phyloP scores from a whole-genome alignment of 106 monocot genomes.

The Platanthera zijinensis region DNA sequence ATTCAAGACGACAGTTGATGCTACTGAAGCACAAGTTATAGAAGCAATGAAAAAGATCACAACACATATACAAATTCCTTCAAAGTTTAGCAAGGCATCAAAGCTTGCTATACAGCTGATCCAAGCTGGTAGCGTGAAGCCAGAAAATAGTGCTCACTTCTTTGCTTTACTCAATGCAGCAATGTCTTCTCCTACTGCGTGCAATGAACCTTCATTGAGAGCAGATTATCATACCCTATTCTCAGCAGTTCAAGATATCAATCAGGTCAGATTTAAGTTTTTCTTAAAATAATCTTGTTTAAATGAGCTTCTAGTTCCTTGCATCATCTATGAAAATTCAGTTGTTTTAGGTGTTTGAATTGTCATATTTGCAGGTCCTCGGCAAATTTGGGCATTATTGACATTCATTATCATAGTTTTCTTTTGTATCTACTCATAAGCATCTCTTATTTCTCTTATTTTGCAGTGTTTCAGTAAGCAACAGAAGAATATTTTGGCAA shows the following conservation, averaged over 20 bases:
- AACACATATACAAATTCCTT: slow-evolving; percentile 85
- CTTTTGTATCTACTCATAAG: no score
- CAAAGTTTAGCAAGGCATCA: slow-evolving; percentile 95
- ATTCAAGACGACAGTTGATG: slow-evolving; percentile 80
- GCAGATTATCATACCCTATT: slow-evolving; percentile 74
- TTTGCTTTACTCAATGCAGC: slow-evolving; percentile 68
- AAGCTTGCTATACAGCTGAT: slow-evolving; percentile 84
- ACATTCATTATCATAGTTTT: not conserved
- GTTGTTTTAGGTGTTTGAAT: not conserved
- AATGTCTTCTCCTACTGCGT: slow-evolving; percentile 60
- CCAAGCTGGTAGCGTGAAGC: slow-evolving; percentile 77
- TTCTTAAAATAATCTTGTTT: not conserved
- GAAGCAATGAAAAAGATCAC: slow-evolving; percentile 94
- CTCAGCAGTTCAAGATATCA: slow-evolving; percentile 52
- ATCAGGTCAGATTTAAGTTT: slow-evolving; percentile 45
- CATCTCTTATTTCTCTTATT: not conserved
- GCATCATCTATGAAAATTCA: not conserved
- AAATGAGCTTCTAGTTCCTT: not conserved
- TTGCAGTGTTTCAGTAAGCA: slow-evolving; percentile 59
- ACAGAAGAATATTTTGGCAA: slow-evolving; percentile 65
- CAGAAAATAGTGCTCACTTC: slow-evolving; percentile 65
- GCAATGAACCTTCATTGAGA: slow-evolving; percentile 55
- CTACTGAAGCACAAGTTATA: slow-evolving; percentile 55
- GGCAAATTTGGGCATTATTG: not conserved
- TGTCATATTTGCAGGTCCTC: not conserved